Base-by-base conservation (phyloP, 2,329 filamentous ascomycete species). In the Proliferodiscus dingleyae region DNA sequence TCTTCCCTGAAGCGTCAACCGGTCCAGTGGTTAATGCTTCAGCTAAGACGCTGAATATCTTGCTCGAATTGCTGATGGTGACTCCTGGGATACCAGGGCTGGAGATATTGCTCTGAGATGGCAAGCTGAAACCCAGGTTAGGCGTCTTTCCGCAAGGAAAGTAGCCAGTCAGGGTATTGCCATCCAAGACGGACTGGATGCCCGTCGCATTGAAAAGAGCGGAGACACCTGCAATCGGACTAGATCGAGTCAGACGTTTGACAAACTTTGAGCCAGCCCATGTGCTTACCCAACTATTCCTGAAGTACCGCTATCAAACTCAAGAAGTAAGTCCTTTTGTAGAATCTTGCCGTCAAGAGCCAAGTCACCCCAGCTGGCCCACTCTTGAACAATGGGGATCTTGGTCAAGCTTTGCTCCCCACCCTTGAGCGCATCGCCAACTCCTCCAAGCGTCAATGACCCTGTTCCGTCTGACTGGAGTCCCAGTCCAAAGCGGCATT, bases 261-360 rank as follows among this genome's bases (percentile, higher is more conserved):
- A 4, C 9, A 21, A 24, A 23, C 26, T 16, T 24, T 21, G 28
- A 15, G 1, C 15, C 29, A n/a, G 11, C 8, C 2, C 16, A 3
- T 19, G 9, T 10, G 40, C 42, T 45, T 28, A 51, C 39, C 41
- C 42, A 21, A 51, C 5, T 9, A 50, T 45, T 2, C 21, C 43
- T 1, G 43, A 39, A 16, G 44, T 53, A 5, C 48, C 48, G 23
- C 51, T 51, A 21, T 53, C 46, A 15, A 49, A 21, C 10, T 42
- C 46, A 8, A 50, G 22, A 2, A 13, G 3, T 2, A 30, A 11
- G 42, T 55, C 38, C 2, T 34, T 39, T 9, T 26, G 23, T 15
- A 48, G 7, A 8, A 48, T 22, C 8, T 38, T 43, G 15, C 46
- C 46, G n/a, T 50, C 26, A 18, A 44, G 5, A 2, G 46, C 43